These are phyloP conservation scores for Mediolabrus comicus DNA, from an alignment of 108 stramenopile species.

Conservation along the genomic window DNA sequence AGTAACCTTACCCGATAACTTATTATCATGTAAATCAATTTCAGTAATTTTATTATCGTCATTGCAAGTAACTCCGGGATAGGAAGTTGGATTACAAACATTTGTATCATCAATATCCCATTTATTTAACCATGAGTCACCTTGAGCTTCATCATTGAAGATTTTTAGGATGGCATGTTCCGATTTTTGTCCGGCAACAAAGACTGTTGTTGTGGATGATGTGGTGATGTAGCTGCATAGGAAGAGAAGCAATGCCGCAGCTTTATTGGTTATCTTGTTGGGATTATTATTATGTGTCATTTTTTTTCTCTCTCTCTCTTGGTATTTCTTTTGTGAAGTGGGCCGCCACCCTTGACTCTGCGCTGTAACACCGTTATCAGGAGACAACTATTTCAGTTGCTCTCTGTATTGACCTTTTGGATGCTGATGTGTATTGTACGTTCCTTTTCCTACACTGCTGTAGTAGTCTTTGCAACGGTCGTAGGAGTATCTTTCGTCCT, in stretches of 20 bases:
- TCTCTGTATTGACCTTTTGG: too few relatives aligned
- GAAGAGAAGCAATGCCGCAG: background rate
- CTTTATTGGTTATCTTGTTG: background rate
- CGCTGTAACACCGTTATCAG: too few relatives aligned
- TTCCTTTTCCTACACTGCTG: too few relatives aligned
- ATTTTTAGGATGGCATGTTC: background rate
- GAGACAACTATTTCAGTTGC: too few relatives aligned
- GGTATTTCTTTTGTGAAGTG: background rate
- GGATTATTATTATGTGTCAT: background rate
- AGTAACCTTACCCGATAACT: slow-evolving; percentile 55
- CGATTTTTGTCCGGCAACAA: background rate
- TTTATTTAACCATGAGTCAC: slow-evolving; percentile 21
- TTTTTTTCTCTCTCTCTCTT: background rate
- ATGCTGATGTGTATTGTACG: too few relatives aligned
- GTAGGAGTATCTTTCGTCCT: too few relatives aligned
- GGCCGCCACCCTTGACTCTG: background rate
- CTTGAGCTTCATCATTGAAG: slow-evolving; percentile 8
- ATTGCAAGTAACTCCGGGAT: slow-evolving; percentile 30
- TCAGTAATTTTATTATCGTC: slow-evolving; percentile 35
- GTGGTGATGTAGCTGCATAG: background rate
- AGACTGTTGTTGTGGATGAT: background rate
- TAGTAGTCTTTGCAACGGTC: too few relatives aligned
- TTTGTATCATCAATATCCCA: slow-evolving; percentile 21
- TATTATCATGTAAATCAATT: slow-evolving; percentile 62
- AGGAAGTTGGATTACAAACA: slow-evolving; percentile 6